phyloP scores from a whole-genome alignment of 345 rosid species.

The Chamaenerion angustifolium region DNA sequence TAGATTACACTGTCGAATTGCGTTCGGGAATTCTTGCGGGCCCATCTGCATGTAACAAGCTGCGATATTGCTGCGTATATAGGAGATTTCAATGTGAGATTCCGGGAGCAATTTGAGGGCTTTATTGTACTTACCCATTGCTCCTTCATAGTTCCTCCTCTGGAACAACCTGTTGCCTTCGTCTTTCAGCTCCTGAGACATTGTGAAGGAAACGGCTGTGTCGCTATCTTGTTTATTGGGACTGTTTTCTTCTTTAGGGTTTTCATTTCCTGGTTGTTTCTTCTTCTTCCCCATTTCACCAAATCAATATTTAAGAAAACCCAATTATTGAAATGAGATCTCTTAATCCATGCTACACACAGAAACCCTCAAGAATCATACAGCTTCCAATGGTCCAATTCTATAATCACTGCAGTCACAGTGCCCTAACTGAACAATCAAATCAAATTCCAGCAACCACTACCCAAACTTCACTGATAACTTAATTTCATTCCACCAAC shows the following conservation, averaged over 20 bases:
- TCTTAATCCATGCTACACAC: neutral
- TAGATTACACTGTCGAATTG: constrained; percentile 62
- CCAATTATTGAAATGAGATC: constrained; percentile 6
- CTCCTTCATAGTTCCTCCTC: constrained; percentile 58
- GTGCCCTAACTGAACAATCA: no score
- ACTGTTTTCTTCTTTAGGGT: constrained; percentile 13
- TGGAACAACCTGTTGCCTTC: constrained; percentile 82
- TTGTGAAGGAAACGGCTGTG: constrained; percentile 31
- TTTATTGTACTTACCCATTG: constrained; percentile 61
- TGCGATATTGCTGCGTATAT: constrained; percentile 68
- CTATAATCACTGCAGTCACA: neutral
- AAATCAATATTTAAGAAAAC: constrained; percentile 18
- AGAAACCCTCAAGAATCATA: constrained; percentile 4
- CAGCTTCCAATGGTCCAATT: constrained; percentile 10
- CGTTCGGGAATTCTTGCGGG: constrained; percentile 52
- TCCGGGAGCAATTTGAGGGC: constrained; percentile 70
- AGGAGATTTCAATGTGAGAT: constrained; percentile 44
- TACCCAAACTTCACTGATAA: no score
- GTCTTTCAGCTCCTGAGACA: constrained; percentile 62
- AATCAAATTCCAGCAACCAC: no score
- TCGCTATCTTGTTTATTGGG: constrained; percentile 33
- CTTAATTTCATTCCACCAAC: constrained; percentile 6
- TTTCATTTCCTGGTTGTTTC: constrained; percentile 21
- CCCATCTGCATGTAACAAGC: constrained; percentile 90
- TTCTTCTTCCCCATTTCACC: constrained; percentile 29